phyloP scores from a whole-genome alignment of 495 filamentous ascomycete genomes.

The Trichoderma gamsii region DNA sequence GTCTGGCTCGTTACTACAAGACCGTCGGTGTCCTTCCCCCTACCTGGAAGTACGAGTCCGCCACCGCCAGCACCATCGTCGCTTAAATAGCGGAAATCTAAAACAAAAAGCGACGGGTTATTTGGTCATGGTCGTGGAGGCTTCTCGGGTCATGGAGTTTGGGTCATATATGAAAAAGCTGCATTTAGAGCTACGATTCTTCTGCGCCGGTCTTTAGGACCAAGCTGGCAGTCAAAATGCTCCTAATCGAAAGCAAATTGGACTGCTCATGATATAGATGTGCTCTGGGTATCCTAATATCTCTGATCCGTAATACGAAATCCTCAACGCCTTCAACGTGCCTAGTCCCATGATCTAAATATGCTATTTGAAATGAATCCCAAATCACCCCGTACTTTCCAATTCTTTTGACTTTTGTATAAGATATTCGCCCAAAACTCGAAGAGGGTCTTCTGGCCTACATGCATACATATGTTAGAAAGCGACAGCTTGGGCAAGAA shows the following conservation, averaged over 20 bases:
- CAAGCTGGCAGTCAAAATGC: slow-evolving; percentile 12
- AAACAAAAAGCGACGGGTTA: not conserved
- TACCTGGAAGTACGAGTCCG: slow-evolving; percentile 93
- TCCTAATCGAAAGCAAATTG: slow-evolving; percentile 12
- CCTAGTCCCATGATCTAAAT: slow-evolving; percentile 1
- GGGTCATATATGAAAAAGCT: slow-evolving; percentile 31
- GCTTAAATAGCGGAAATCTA: slow-evolving; percentile 43
- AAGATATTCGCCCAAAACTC: slow-evolving; percentile 79
- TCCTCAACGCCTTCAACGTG: slow-evolving; percentile 5
- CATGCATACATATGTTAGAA: not conserved
- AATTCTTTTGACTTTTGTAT: slow-evolving; percentile 74
- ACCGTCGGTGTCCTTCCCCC: slow-evolving; percentile 95
- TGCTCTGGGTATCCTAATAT: slow-evolving; percentile 14
- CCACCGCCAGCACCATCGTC: slow-evolving; percentile 58
- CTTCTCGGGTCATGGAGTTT: slow-evolving; percentile 25
- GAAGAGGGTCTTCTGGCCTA: slow-evolving; percentile 77
- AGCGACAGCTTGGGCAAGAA: slow-evolving; percentile 9
- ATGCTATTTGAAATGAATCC: not conserved
- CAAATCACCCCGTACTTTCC: slow-evolving; percentile 34
- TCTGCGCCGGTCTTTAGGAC: slow-evolving; percentile 14
- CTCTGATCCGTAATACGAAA: not conserved
- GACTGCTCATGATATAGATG: slow-evolving; percentile 14
- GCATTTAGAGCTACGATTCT: slow-evolving; percentile 19
- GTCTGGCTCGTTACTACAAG: slow-evolving; percentile 94
- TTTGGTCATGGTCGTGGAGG: slow-evolving; percentile 13